A percentile compares a stretch with the other conserved stretches of the same genome.
Evolutionary conservation across 2,329 filamentous ascomycete genomes (phyloP).

Genomic region (Chaetomiaceae sp.): DNA sequence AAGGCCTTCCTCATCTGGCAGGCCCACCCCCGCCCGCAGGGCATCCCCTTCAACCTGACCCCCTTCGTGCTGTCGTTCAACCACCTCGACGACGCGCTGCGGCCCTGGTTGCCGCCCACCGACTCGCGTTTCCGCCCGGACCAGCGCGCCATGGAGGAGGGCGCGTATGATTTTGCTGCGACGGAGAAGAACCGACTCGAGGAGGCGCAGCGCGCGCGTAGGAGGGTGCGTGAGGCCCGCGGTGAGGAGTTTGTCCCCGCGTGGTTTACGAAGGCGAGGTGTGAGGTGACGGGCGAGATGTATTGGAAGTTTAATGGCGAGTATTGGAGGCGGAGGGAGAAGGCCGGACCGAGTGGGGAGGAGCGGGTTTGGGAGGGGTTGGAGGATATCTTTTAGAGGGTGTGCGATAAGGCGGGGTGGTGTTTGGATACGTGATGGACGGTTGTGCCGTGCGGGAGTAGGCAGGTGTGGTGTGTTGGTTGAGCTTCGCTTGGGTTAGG

Average conservation of each 20-base stretch:
- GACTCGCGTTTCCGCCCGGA: constrained; percentile 91
- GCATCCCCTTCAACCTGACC: constrained; percentile 94
- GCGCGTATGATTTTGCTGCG: constrained; percentile 90
- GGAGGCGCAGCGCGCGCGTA: constrained; percentile 75
- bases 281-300: constrained; percentile 75
- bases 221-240: constrained; percentile 64
- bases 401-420: too few species aligned
- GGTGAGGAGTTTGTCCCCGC: constrained; percentile 78
- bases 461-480: too few species aligned
- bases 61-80: constrained; percentile 95
- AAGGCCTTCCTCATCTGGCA: constrained; percentile 92
- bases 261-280: constrained; percentile 73
- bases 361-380: constrained; percentile 58
- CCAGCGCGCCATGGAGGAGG: constrained; percentile 96
- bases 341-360: constrained; percentile 55
- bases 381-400: constrained; percentile 64
- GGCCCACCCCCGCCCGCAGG: constrained; percentile 69
- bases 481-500: too few species aligned
- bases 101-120: constrained; percentile 75
- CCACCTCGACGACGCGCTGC: constrained; percentile 77
- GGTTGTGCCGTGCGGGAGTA: too few species aligned
- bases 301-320: constrained; percentile 86
- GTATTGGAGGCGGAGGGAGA: constrained; percentile 75
- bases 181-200: constrained; percentile 92
- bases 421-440: too few species aligned